Evolutionary conservation across 768 basidiomycete species (phyloP).

Genomic region (Boletus reticuloceps): DNA sequence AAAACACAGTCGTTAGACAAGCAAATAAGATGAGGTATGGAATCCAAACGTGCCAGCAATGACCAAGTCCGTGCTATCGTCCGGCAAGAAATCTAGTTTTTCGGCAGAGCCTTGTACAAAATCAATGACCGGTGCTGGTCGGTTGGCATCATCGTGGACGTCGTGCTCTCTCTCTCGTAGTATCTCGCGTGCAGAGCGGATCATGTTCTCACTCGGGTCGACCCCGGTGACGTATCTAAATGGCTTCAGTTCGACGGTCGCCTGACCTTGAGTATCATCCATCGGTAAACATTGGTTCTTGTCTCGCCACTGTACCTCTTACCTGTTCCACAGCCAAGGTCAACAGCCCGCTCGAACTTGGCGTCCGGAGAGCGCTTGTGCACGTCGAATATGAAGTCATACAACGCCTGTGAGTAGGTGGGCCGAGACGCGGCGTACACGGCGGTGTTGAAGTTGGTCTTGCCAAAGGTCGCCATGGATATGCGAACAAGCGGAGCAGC

Average conservation of each 20-base stretch:
- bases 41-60: slow-evolving; percentile 50
- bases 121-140: slow-evolving; percentile 15
- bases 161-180: not conserved
- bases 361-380: slow-evolving; percentile 37
- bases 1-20: too few species aligned
- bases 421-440: slow-evolving; percentile 62
- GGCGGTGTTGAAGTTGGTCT: slow-evolving; percentile 61
- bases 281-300: too few species aligned
- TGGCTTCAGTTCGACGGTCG: slow-evolving; percentile 52
- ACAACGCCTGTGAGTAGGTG: slow-evolving; percentile 66
- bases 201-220: slow-evolving; percentile 77
- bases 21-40: too few species aligned
- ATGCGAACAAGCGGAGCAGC: too few species aligned
- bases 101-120: slow-evolving; percentile 50
- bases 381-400: slow-evolving; percentile 56
- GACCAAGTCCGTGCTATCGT: slow-evolving; percentile 61
- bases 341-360: slow-evolving; percentile 58
- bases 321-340: slow-evolving; percentile 84
- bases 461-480: slow-evolving; percentile 66
- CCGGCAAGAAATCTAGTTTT: slow-evolving; percentile 46
- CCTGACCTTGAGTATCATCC: slow-evolving; percentile 51
- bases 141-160: slow-evolving; percentile 4
- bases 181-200: slow-evolving; percentile 45
- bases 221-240: slow-evolving; percentile 66
- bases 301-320: not conserved